phyloP scores from a whole-genome alignment of 2,329 filamentous ascomycete species.

The Furcasterigmium furcatum region DNA sequence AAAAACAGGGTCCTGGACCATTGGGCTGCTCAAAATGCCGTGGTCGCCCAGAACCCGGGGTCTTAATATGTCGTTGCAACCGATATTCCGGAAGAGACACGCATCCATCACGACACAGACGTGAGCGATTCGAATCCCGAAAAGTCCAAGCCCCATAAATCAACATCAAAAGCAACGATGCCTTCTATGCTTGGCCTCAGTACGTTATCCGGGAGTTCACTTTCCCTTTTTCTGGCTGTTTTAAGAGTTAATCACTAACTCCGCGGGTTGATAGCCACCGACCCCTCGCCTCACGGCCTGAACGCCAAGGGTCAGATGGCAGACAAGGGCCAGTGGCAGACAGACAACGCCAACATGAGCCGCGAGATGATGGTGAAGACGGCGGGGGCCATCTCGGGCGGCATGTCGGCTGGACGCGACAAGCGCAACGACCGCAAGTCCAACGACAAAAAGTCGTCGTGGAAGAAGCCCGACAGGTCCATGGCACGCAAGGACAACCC shows the following conservation, averaged over 20 bases:
- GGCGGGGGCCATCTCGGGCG: neutral
- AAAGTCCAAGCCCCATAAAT: too few species aligned
- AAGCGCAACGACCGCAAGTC: constrained; percentile 5
- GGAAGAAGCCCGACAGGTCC: neutral
- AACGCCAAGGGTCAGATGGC: neutral
- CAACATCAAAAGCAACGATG: constrained; percentile 14
- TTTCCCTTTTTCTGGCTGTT: too few species aligned
- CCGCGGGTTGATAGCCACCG: too few species aligned
- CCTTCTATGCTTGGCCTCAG: constrained; percentile 26
- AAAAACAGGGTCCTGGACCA: neutral
- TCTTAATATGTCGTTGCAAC: neutral
- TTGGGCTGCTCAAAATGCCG: neutral
- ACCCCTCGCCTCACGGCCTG: constrained; percentile 14
- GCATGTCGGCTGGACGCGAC: neutral
- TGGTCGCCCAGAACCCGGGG: neutral
- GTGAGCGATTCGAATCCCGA: too few species aligned
- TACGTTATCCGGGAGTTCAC: too few species aligned
- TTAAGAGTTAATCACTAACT: too few species aligned
- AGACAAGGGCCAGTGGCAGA: constrained; percentile 25
- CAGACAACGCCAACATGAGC: constrained; percentile 31
- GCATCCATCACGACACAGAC: too few species aligned
- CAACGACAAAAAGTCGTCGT: constrained; percentile 9
- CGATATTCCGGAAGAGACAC: too few species aligned
- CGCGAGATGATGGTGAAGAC: constrained; percentile 28
- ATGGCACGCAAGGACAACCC: constrained; percentile 1